These are phyloP conservation scores for Talaromyces borbonicus DNA, from an alignment of 495 filamentous ascomycete genomes.

Conservation along the genomic window DNA sequence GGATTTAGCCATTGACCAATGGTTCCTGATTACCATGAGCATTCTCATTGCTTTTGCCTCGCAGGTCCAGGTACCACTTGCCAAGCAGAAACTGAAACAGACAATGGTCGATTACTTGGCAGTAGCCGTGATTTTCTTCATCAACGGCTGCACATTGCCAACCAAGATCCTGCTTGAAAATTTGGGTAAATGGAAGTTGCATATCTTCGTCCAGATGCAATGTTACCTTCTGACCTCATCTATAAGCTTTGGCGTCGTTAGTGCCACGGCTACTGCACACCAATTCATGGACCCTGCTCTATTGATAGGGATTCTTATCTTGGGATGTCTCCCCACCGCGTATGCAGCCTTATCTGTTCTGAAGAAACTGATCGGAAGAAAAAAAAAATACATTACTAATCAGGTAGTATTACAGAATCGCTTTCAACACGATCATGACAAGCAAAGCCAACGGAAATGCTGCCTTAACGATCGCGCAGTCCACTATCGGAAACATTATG, in stretches of 20 bases:
- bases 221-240: constrained; percentile 29
- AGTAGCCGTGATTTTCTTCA: constrained; percentile 31
- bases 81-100: constrained; percentile 23
- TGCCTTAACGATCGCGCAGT: constrained; percentile 30
- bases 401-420: constrained; percentile 10
- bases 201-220: constrained; percentile 30
- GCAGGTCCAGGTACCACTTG: constrained; percentile 26
- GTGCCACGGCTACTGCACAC: constrained; percentile 21
- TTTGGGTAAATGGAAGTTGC: constrained; percentile 26
- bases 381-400: not conserved
- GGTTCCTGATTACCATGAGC: constrained; percentile 2
- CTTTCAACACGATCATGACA: constrained; percentile 34
- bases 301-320: constrained; percentile 30
- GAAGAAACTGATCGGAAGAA: not conserved
- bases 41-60: constrained; percentile 23
- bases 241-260: constrained; percentile 26
- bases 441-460: constrained; percentile 30
- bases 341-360: not conserved
- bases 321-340: constrained; percentile 27
- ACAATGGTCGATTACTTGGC: constrained; percentile 25
- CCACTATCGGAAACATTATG: constrained; percentile 31
- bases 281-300: constrained; percentile 31
- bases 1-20: not conserved
- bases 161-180: constrained; percentile 24
- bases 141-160: constrained; percentile 31